Evolutionary conservation across 23 red algal genomes (phyloP).

Genomic region (Gracilaria domingensis): DNA sequence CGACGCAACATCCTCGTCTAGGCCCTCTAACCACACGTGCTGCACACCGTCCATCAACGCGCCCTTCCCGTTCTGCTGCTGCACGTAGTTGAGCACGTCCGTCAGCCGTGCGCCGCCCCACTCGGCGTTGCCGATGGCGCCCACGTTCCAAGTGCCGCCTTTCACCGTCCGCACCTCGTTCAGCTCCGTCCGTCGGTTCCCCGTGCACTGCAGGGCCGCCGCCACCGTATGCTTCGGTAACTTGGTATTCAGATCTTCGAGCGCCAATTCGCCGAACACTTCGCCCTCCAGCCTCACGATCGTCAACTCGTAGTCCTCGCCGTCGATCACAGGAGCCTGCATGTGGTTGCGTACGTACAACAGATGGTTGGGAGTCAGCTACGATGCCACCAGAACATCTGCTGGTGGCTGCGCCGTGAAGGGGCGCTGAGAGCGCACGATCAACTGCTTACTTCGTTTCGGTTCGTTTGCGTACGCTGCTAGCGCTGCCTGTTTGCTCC

Average conservation of each 20-base stretch:
- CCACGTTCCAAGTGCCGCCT: conserved; percentile 82
- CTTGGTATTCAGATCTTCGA: conserved; percentile 73
- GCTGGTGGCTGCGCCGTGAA: conserved; percentile 89
- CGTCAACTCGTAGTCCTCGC: conserved; percentile 32
- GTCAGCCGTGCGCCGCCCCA: conserved; percentile 85
- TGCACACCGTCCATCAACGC: neutral
- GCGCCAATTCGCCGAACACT: neutral
- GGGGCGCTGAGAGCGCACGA: conserved; percentile 64
- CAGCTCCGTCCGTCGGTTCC: conserved; percentile 93
- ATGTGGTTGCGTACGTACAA: conserved; percentile 96
- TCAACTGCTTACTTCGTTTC: conserved; percentile 32
- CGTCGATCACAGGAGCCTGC: conserved; percentile 78
- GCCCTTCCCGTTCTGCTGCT: neutral
- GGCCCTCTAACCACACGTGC: conserved; percentile 79
- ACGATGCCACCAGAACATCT: conserved; percentile 44
- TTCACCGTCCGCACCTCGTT: conserved; percentile 67
- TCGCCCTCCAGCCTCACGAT: conserved; percentile 43
- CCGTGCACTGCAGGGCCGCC: conserved; percentile 84
- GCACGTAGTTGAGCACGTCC: conserved; percentile 70
- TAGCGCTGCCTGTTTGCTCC: neutral
- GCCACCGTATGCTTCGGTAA: conserved; percentile 35
- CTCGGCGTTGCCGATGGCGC: conserved; percentile 87
- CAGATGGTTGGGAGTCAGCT: conserved; percentile 75
- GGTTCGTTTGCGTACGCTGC: conserved; percentile 80
- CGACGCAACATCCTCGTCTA: conserved; percentile 68